Conservation (phyloP, 768 basidiomycete genomes). For the Rhizopogon vesiculosus region DNA sequence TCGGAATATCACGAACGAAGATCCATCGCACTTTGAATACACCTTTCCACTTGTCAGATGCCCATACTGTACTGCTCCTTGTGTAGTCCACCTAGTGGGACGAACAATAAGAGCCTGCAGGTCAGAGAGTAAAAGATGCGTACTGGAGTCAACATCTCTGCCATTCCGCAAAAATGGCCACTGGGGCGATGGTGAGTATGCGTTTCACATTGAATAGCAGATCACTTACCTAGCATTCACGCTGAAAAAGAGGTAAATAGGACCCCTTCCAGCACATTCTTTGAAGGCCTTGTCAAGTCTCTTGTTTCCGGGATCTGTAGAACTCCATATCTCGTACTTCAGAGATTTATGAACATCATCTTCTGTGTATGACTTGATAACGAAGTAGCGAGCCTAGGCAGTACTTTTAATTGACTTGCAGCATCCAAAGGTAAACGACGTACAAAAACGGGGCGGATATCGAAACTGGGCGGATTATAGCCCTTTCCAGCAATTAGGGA, state of each 20-base stretch:
- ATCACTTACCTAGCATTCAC: slow-evolving; percentile 76
- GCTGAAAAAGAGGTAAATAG: slow-evolving; percentile 97
- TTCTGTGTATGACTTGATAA: slow-evolving; percentile 99
- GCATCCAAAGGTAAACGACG: slow-evolving; percentile 23
- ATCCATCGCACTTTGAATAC: slow-evolving; percentile 99
- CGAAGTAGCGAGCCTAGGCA: slow-evolving; percentile 82
- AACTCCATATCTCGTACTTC: slow-evolving; percentile 98
- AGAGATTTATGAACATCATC: slow-evolving; percentile 98
- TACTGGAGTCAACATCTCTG: slow-evolving; percentile 95
- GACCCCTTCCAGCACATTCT: slow-evolving; percentile 86
- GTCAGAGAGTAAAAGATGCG: slow-evolving; percentile 15
- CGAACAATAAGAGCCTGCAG: background rate
- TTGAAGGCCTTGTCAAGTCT: slow-evolving; percentile 96
- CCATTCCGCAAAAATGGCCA: slow-evolving; percentile 98
- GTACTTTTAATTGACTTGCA: slow-evolving; percentile 1
- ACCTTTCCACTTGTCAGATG: slow-evolving; percentile 99
- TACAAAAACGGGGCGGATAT: slow-evolving; percentile 74
- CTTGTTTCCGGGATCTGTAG: slow-evolving; percentile 96
- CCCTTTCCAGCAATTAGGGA: slow-evolving; percentile 84
- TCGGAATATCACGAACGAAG: slow-evolving; percentile 94
- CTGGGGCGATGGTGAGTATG: slow-evolving; percentile 31
- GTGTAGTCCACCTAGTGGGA: slow-evolving; percentile 77
- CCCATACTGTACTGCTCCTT: slow-evolving; percentile 95
- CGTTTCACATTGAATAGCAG: background rate
- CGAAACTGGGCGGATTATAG: slow-evolving; percentile 86